A percentile compares a stretch with the other conserved stretches of the same genome.
phyloP scores from a whole-genome alignment of 371 early-diverging fungal species.

The Amoeboaphelidium occidentale region DNA sequence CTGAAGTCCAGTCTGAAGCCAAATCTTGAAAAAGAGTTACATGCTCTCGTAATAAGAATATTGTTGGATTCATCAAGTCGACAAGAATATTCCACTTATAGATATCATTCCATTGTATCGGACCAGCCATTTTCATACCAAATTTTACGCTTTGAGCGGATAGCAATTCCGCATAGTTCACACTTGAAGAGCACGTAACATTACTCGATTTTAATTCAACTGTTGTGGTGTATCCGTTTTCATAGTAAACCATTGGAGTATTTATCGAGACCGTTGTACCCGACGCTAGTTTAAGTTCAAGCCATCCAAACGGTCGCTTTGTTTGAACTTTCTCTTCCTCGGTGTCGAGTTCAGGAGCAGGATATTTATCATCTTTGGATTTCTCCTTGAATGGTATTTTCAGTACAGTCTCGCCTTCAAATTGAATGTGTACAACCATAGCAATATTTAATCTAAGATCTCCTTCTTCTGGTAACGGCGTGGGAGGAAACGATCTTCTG shows the following conservation, averaged over 20 bases:
- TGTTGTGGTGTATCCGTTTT: slow-evolving; percentile 25
- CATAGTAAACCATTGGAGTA: slow-evolving; percentile 29
- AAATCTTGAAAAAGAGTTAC: slow-evolving; percentile 50
- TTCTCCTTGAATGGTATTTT: slow-evolving; percentile 43
- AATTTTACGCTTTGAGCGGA: slow-evolving; percentile 21
- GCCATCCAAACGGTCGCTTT: slow-evolving; percentile 44
- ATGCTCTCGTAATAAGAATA: slow-evolving; percentile 53
- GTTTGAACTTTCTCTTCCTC: slow-evolving; percentile 2
- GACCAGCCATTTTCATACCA: slow-evolving; percentile 27
- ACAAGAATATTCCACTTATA: slow-evolving; percentile 35
- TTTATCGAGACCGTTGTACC: slow-evolving; percentile 26
- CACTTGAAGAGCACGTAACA: slow-evolving; percentile 28
- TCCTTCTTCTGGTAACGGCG: no score
- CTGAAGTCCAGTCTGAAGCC: slow-evolving; percentile 39
- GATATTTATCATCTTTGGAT: slow-evolving; percentile 25
- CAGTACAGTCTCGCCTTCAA: slow-evolving; percentile 29
- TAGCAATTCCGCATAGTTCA: slow-evolving; percentile 39
- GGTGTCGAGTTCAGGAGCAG: slow-evolving; percentile 7
- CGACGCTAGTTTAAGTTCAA: slow-evolving; percentile 31
- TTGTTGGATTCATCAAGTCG: slow-evolving; percentile 13
- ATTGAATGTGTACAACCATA: no score
- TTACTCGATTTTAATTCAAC: slow-evolving; percentile 25
- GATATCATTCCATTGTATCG: slow-evolving; percentile 48
- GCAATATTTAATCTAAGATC: no score
- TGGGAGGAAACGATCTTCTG: no score